Evolutionary conservation across 2,329 filamentous ascomycete genomes (phyloP), one percentile per base, ranked within the genome.

Genomic region (Fusarium anguioides): DNA sequence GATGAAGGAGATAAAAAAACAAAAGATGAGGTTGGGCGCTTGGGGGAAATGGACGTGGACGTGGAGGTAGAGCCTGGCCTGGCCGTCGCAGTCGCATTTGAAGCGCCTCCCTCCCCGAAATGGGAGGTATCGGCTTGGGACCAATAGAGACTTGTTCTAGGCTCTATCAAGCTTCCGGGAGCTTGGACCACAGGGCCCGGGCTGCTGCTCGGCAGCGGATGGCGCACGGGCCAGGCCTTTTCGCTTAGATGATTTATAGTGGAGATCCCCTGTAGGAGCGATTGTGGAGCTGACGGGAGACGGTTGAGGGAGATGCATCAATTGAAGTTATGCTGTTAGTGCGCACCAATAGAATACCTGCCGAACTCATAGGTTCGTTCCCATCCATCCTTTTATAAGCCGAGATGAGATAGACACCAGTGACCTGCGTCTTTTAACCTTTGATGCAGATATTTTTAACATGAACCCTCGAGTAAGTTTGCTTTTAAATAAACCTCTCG

Each of bases 381-480:
- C n/a, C n/a, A n/a, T n/a, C n/a, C n/a, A n/a, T 3, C 15, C 47
- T 49, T 49, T 39, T 20, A 29, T 47, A 41, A 50, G 58, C 50
- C 47, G 55, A 61, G 46, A 27, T 40, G 46, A 26, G 23, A 61
- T 26, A 42, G 17, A 36, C 23, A 41, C 35, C 20, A 40, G 17
- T 6, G 44, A 46, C 35, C 42, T 41, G 36, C 48, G 35, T 31
- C 29, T 17, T 27, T 29, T 20, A 27, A 50, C 9, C 4, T 36
- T 26, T 39, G 18, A 61, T 27, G 45, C 29, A 14, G 40, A 35
- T 2, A 6, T n/a, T 23, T 11, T 11, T 40, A 53, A 53, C 8
- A 76, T 77, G 71, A 74, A 76, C 33, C 74, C 75, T 64, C 66
- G 75, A 39, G 75, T 77, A 50, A 63, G 69, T 27, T 12, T 7